Evolutionary conservation across 345 rosid species (phyloP), one percentile per base, ranked within the genome.

Genomic region (Heritiera fomes): DNA sequence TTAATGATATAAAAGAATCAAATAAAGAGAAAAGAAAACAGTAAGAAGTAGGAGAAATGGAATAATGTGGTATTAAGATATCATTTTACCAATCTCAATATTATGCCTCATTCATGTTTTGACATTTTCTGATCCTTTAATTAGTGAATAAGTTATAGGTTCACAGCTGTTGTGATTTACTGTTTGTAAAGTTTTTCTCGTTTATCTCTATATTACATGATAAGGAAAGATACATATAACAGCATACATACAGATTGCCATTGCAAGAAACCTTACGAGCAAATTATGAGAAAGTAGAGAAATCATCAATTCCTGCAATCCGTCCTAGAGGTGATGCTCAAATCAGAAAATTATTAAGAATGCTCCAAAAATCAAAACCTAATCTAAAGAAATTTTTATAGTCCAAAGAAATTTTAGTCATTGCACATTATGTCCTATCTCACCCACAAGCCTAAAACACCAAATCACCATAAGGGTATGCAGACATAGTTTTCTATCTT

Each of bases 1-100:
- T 30, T 32, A 47, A 75, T 13, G 43, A 73, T 1, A 50, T 52
- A 62, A 73, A 74, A 28, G 43, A 11, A 38, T 65, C 20, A 7
- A 68, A 32, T 32, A 50, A 72, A 73, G 32, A 76, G 43, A 55
- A 2, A 52, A 45, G 38, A n/a, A 49, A 64, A 64, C n/a, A 56
- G n/a, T 2, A 69, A 7, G 11, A 69, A 76, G 28, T 67, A 32
- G 10, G 30, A 3, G 11, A 38, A 64, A 40, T 18, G 49, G 30
- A 18, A 65, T 38, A n/a, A n/a, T 40, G 70, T 8, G 13, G 17
- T 40, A 43, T 43, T 1, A 43, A 3, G 23, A 40, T 40, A 43
- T 43, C 45, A 43, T 6, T 43, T 43, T 43, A 43, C 45, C 45
- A 43, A 6, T 23, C 8, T 43, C 45, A 43, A 43, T 43, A 43